Evolutionary conservation across 345 rosid species (phyloP).

Genomic region (Abelmoschus esculentus): DNA sequence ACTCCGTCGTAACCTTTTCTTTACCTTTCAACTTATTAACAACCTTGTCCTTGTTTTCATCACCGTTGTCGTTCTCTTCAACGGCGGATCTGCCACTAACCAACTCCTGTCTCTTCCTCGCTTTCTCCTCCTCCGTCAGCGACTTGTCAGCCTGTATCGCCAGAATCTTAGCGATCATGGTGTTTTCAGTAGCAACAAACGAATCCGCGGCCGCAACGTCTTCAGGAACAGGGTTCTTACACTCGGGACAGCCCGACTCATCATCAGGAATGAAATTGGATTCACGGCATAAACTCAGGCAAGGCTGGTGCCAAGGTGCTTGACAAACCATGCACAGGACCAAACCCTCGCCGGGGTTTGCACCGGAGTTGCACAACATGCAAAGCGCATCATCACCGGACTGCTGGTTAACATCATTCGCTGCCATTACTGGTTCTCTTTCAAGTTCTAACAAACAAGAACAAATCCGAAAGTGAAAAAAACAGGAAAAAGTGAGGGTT

Average conservation of each 20-base stretch:
- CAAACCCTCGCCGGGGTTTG: slow-evolving; percentile 26
- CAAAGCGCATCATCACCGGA: slow-evolving; percentile 14
- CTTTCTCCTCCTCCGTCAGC: slow-evolving; percentile 37
- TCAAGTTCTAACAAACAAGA: not conserved
- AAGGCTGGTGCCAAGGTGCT: slow-evolving; percentile 64
- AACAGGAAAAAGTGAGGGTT: not conserved
- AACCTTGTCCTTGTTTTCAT: not conserved
- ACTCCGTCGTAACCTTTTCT: not conserved
- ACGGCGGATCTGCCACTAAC: slow-evolving; percentile 21
- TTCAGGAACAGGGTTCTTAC: slow-evolving; percentile 13
- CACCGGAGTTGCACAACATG: slow-evolving; percentile 45
- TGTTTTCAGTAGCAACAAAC: not conserved
- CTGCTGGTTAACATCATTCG: not conserved
- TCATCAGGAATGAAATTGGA: slow-evolving; percentile 24
- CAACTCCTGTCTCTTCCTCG: slow-evolving; percentile 34
- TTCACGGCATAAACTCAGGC: slow-evolving; percentile 36
- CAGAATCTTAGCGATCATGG: slow-evolving; percentile 21
- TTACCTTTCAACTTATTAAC: not conserved
- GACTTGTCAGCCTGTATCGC: slow-evolving; percentile 38
- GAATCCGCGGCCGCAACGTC: not conserved
- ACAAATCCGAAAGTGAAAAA: too few relatives aligned
- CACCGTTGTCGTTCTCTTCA: not conserved
- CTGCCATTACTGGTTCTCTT: not conserved
- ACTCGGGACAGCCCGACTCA: slow-evolving; percentile 62
- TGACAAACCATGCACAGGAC: slow-evolving; percentile 43